Evolutionary conservation across 495 filamentous ascomycete genomes (phyloP).

Genomic region (Podospora tetraspora): DNA sequence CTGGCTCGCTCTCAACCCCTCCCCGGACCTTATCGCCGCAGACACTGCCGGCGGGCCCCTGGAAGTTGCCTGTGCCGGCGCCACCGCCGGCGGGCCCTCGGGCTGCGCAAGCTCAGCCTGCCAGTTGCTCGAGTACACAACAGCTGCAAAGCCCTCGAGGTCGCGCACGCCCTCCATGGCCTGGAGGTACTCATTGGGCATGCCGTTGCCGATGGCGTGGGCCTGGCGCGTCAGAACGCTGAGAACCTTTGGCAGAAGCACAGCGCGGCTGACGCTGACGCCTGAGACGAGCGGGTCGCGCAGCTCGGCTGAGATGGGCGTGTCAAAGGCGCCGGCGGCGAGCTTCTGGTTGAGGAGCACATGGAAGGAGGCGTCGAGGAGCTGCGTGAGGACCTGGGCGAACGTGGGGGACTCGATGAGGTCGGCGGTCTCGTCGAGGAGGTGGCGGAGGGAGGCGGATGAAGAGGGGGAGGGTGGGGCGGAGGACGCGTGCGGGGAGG

Average conservation of each 20-base stretch:
- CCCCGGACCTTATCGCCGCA: not conserved
- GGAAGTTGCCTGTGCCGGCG: slow-evolving; percentile 11
- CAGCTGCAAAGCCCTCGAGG: slow-evolving; percentile 88
- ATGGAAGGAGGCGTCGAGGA: slow-evolving; percentile 83
- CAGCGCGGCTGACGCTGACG: slow-evolving; percentile 46
- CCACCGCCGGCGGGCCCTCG: slow-evolving; percentile 22
- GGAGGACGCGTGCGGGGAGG: slow-evolving; percentile 22
- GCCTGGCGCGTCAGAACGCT: slow-evolving; percentile 84
- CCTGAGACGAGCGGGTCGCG: slow-evolving; percentile 28
- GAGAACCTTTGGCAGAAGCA: slow-evolving; percentile 83
- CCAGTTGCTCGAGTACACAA: slow-evolving; percentile 90
- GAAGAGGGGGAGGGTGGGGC: slow-evolving; percentile 25
- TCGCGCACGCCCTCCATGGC: slow-evolving; percentile 78
- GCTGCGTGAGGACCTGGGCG: slow-evolving; percentile 70
- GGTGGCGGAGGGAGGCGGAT: slow-evolving; percentile 62
- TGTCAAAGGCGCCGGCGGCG: slow-evolving; percentile 68
- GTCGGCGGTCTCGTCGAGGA: slow-evolving; percentile 95
- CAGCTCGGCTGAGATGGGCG: slow-evolving; percentile 45
- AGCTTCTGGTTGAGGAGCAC: slow-evolving; percentile 75
- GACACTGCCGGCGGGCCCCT: not conserved
- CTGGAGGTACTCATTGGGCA: slow-evolving; percentile 81
- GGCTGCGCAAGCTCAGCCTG: slow-evolving; percentile 60
- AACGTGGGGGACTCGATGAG: slow-evolving; percentile 91
- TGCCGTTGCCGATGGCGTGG: slow-evolving; percentile 79
- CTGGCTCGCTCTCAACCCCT: slow-evolving; percentile 8